A percentile compares a stretch with the other conserved stretches of the same genome.
Evolutionary conservation across 495 filamentous ascomycete genomes (phyloP).

Genomic region (Penicillium alfredii): DNA sequence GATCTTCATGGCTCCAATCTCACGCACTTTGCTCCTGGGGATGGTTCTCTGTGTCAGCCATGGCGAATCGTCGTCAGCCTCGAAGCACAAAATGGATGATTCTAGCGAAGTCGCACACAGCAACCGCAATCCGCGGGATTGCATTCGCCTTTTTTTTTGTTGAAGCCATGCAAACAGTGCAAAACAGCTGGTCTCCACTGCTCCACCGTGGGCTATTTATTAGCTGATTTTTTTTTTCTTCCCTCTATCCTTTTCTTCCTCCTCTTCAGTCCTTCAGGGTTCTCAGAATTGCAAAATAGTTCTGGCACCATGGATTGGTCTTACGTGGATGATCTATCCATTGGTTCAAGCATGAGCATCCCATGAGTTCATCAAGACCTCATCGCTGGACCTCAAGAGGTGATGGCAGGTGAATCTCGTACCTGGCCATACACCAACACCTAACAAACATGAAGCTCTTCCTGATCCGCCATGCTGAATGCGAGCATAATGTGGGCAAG

Average conservation of each 20-base stretch:
- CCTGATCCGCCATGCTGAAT: slow-evolving; percentile 79
- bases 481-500: slow-evolving; percentile 74
- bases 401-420: too few species aligned
- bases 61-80: too few species aligned
- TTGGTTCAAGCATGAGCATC: background rate
- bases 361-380: background rate
- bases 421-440: background rate
- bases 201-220: slow-evolving; percentile 17
- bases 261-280: slow-evolving; percentile 1
- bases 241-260: slow-evolving; percentile 1
- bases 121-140: too few species aligned
- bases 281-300: background rate
- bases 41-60: slow-evolving; percentile 34
- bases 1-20: too few species aligned
- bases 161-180: slow-evolving; percentile 25
- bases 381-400: too few species aligned
- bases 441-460: slow-evolving; percentile 55
- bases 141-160: slow-evolving; percentile 21
- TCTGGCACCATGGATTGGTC: slow-evolving; percentile 2
- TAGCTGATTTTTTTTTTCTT: slow-evolving; percentile 6
- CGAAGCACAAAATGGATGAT: too few species aligned
- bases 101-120: too few species aligned
- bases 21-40: slow-evolving; percentile 38
- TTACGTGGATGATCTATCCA: background rate
- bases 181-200: slow-evolving; percentile 16